Percentiles rank a stretch among this genome's conserved stretches.
Evolutionary conservation across 2,329 filamentous ascomycete species (phyloP).

Genomic region (Ceratocystis destructans): DNA sequence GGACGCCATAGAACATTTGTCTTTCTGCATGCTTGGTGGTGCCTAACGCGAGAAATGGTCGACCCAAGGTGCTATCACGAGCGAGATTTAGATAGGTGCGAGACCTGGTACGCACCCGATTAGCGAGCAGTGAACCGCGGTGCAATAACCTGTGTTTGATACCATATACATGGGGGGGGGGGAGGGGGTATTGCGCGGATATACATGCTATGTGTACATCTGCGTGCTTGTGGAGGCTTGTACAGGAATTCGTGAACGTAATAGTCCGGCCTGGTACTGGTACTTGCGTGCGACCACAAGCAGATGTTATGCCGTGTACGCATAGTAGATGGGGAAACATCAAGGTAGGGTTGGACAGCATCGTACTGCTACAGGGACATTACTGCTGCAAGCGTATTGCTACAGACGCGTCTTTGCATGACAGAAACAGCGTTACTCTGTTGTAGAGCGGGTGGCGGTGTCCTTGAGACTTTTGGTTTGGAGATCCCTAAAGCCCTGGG

Average conservation of each 20-base stretch:
- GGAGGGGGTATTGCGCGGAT: background rate
- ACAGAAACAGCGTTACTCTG: background rate
- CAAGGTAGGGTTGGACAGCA: background rate
- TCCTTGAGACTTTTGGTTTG: background rate
- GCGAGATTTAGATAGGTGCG: background rate
- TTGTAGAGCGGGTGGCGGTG: background rate
- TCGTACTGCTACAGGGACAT: background rate
- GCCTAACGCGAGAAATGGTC: background rate
- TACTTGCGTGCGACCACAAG: background rate
- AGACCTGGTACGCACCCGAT: background rate
- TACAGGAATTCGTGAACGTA: too few species aligned
- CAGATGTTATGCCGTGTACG: background rate
- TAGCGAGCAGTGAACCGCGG: background rate
- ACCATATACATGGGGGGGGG: background rate
- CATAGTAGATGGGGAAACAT: background rate
- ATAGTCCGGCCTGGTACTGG: background rate
- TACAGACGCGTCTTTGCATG: background rate
- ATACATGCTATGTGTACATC: background rate
- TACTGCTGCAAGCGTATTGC: background rate
- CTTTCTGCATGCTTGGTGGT: background rate
- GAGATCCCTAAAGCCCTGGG: background rate
- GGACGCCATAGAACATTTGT: background rate
- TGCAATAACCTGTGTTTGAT: background rate
- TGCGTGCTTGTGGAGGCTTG: background rate
- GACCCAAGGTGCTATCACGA: background rate